A percentile compares a stretch with the other conserved stretches of the same genome.
These are phyloP conservation scores for Leccinellum luteum DNA, from an alignment of 768 basidiomycete genomes.

Conservation along the genomic window DNA sequence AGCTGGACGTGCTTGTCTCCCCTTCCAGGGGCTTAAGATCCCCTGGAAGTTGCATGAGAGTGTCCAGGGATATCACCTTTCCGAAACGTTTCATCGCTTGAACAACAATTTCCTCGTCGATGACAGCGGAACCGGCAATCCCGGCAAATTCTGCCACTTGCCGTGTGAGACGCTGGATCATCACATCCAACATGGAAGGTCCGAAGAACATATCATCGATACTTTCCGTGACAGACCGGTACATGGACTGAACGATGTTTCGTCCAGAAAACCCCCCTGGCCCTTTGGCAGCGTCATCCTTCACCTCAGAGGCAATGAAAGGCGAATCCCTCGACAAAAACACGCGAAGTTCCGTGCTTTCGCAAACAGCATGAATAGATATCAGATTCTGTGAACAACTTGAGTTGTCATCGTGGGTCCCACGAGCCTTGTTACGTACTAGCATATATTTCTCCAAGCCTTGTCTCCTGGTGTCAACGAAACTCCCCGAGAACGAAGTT, in stretches of 20 bases:
- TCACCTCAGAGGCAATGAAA: slow-evolving; percentile 59
- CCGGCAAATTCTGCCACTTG: slow-evolving; percentile 91
- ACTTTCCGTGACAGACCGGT: slow-evolving; percentile 88
- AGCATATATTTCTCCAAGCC: slow-evolving; percentile 90
- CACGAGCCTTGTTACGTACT: slow-evolving; percentile 39
- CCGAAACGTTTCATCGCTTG: slow-evolving; percentile 75
- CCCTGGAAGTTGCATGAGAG: slow-evolving; percentile 68
- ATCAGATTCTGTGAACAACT: slow-evolving; percentile 56
- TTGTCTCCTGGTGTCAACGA: slow-evolving; percentile 75
- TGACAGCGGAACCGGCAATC: slow-evolving; percentile 71
- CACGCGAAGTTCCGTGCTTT: slow-evolving; percentile 74
- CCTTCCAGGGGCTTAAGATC: slow-evolving; percentile 81
- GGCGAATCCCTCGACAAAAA: slow-evolving; percentile 90
- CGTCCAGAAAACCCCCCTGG: slow-evolving; percentile 58
- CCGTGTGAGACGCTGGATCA: slow-evolving; percentile 85
- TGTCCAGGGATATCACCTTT: slow-evolving; percentile 61
- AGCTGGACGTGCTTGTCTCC: slow-evolving; percentile 84
- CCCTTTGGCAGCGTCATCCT: slow-evolving; percentile 39
- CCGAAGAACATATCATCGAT: slow-evolving; percentile 98
- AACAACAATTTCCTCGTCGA: slow-evolving; percentile 82
- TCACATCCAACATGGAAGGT: slow-evolving; percentile 92
- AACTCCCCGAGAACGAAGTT: slow-evolving; percentile 79
- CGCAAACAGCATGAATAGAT: slow-evolving; percentile 71
- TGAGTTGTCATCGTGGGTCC: not conserved
- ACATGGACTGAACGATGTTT: slow-evolving; percentile 81